A percentile compares a stretch with the other conserved stretches of the same genome.
Evolutionary conservation across 305 asterid species (phyloP).

Genomic region (Lippia alba): DNA sequence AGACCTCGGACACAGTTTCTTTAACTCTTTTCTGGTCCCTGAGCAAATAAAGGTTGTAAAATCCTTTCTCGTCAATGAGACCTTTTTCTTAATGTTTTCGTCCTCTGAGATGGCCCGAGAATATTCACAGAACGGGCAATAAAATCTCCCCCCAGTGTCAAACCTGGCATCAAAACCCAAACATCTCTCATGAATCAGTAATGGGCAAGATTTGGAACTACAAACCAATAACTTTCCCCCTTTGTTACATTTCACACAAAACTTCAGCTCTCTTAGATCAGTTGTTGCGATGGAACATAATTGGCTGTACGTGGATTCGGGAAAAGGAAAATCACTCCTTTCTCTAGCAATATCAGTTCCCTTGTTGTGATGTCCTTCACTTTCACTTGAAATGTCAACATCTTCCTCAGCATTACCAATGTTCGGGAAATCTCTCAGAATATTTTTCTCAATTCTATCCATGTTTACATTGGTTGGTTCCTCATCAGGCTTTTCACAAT

Average conservation of each 20-base stretch:
- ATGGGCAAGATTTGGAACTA: constrained; percentile 61
- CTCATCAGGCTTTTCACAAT: too few species aligned
- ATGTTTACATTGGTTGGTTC: constrained; percentile 34
- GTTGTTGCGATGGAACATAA: constrained; percentile 51
- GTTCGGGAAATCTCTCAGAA: constrained; percentile 37
- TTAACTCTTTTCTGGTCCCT: constrained; percentile 37
- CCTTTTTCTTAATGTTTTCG: constrained; percentile 54
- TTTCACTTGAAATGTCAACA: constrained; percentile 40
- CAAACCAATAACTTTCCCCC: constrained; percentile 65
- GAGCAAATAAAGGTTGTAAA: constrained; percentile 53
- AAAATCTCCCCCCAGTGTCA: constrained; percentile 57
- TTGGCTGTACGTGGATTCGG: constrained; percentile 57
- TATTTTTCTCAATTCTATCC: constrained; percentile 29
- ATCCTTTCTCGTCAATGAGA: constrained; percentile 64
- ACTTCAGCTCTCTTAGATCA: constrained; percentile 46
- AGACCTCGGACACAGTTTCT: constrained; percentile 36
- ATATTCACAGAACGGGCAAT: constrained; percentile 89
- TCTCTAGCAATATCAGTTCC: constrained; percentile 47
- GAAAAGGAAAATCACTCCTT: constrained; percentile 64
- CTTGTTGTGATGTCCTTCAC: constrained; percentile 55
- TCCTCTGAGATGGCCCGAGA: constrained; percentile 59
- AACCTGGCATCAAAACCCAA: constrained; percentile 57
- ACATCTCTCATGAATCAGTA: constrained; percentile 65
- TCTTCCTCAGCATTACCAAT: constrained; percentile 44
- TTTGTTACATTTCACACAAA: constrained; percentile 64